phyloP scores from a whole-genome alignment of 805 yeast genomes.

The Isabelozyma rhagii region DNA sequence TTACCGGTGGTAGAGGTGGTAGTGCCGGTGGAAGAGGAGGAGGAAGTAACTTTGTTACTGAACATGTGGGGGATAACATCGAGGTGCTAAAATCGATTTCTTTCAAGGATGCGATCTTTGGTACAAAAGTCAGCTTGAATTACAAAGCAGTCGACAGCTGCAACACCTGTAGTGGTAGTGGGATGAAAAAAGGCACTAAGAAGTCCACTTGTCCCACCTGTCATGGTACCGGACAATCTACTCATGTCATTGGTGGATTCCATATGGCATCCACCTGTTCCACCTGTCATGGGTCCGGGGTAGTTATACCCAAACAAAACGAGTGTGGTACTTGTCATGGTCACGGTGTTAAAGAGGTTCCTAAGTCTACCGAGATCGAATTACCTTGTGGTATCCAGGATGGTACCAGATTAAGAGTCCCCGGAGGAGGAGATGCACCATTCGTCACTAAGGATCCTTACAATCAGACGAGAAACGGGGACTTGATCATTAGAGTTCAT shows the following conservation, averaged over 20 bases:
- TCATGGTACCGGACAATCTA: constrained; percentile 89
- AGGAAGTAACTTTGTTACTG: constrained; percentile 55
- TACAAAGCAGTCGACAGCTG: constrained; percentile 78
- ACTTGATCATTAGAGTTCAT: constrained; percentile 75
- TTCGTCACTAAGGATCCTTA: constrained; percentile 67
- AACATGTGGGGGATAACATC: constrained; percentile 84
- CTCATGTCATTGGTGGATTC: constrained; percentile 89
- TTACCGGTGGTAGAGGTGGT: constrained; percentile 42
- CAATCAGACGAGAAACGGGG: constrained; percentile 74
- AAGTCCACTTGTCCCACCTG: constrained; percentile 81
- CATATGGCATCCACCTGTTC: constrained; percentile 94
- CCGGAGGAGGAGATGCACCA: constrained; percentile 91
- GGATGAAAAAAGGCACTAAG: constrained; percentile 72
- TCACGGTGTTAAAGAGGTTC: constrained; percentile 71
- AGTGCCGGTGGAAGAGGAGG: constrained; percentile 40
- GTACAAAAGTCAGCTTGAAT: constrained; percentile 61
- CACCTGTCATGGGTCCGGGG: constrained; percentile 87
- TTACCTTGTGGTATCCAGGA: constrained; percentile 87
- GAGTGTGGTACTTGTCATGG: constrained; percentile 84
- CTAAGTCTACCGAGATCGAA: constrained; percentile 73
- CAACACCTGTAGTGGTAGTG: constrained; percentile 77
- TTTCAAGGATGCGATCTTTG: constrained; percentile 86
- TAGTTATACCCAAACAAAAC: constrained; percentile 61
- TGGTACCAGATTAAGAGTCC: constrained; percentile 79
- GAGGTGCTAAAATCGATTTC: constrained; percentile 72